Conservation (phyloP, 306 rosid genomes). For the Quercus alba region DNA sequence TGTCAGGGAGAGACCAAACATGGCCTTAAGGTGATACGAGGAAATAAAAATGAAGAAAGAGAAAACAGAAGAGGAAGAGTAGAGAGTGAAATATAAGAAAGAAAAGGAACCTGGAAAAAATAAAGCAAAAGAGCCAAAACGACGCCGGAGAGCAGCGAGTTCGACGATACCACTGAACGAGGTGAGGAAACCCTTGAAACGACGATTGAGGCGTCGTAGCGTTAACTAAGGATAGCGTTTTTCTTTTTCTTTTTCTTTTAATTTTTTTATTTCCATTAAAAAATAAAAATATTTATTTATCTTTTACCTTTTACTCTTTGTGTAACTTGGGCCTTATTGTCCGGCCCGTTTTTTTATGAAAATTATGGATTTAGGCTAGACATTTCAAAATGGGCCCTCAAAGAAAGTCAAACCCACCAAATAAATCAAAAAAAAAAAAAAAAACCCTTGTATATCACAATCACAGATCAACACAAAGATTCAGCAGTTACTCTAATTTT, state of each 20-base stretch:
- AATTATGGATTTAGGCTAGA: too few species aligned
- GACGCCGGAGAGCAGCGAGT: constrained; percentile 24
- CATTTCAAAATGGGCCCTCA: too few species aligned
- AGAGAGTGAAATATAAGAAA: neutral
- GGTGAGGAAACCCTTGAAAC: constrained; percentile 10
- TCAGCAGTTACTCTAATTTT: too few species aligned
- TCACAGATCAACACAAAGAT: too few species aligned
- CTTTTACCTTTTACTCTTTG: too few species aligned
- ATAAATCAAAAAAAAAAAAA: too few species aligned
- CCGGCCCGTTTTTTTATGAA: too few species aligned
- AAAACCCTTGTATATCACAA: too few species aligned
- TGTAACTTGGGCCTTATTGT: too few species aligned
- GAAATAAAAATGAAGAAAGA: neutral
- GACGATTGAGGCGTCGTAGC: constrained; percentile 28
- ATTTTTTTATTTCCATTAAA: too few species aligned
- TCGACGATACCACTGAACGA: constrained; percentile 15
- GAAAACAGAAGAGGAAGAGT: neutral
- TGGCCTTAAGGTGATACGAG: neutral
- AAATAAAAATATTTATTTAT: too few species aligned
- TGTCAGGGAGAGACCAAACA: neutral
- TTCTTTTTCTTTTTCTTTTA: neutral
- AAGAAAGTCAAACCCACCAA: too few species aligned
- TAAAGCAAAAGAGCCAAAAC: constrained; percentile 11
- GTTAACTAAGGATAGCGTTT: neutral
- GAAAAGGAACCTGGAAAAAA: neutral